Evolutionary conservation across 768 basidiomycete species (phyloP).

Genomic region (Mycena indigotica): DNA sequence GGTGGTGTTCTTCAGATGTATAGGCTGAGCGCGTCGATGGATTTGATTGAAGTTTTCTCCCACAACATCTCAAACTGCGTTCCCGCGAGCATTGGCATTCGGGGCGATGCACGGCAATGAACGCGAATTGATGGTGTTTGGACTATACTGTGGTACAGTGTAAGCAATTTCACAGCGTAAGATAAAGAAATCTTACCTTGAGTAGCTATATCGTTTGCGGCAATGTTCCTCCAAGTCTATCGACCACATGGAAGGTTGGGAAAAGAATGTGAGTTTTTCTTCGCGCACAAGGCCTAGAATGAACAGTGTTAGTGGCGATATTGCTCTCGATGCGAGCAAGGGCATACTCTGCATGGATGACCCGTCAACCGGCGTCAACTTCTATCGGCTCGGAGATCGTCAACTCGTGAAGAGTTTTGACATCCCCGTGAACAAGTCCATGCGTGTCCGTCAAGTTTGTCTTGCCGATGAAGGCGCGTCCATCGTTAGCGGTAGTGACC

Average conservation of each 20-base stretch:
- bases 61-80: background rate
- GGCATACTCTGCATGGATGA: constrained; percentile 18
- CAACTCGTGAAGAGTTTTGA: background rate
- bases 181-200: background rate
- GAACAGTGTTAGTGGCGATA: constrained; percentile 13
- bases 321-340: constrained; percentile 6
- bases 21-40: background rate
- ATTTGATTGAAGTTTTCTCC: constrained; percentile 6
- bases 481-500: constrained; percentile 22
- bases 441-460: constrained; percentile 7
- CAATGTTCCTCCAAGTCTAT: background rate
- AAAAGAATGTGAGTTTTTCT: constrained; percentile 13
- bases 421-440: constrained; percentile 1
- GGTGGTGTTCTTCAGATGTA: constrained; percentile 13
- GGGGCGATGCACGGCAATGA: constrained; percentile 3
- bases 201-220: constrained; percentile 8
- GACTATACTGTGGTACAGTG: constrained; percentile 19
- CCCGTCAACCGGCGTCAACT: background rate
- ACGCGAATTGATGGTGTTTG: constrained; percentile 17
- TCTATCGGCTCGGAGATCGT: constrained; percentile 1
- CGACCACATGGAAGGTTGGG: constrained; percentile 6
- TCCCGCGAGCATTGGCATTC: constrained; percentile 20
- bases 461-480: constrained; percentile 9
- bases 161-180: constrained; percentile 1
- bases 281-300: background rate